A percentile compares a stretch with the other conserved stretches of the same genome.
phyloP scores from a whole-genome alignment of 306 rosid genomes.

The Spatholobus suberectus region DNA sequence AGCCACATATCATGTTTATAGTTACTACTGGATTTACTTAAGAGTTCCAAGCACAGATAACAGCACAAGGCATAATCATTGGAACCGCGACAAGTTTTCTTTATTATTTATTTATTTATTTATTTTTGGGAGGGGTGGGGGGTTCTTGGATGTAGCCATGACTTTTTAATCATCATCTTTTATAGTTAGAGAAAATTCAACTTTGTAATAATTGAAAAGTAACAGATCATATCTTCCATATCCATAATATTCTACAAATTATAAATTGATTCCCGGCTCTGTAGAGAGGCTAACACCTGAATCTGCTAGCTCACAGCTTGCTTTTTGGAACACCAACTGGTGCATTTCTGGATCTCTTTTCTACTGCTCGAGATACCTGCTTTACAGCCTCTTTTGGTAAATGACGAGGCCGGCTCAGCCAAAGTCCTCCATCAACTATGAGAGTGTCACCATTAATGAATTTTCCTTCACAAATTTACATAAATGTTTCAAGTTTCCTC shows the following conservation, averaged over 20 bases:
- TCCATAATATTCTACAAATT: background rate
- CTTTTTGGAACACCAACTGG: constrained; percentile 76
- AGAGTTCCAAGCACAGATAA: background rate
- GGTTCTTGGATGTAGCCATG: background rate
- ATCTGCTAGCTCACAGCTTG: constrained; percentile 59
- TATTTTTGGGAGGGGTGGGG: too few species aligned
- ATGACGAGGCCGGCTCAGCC: constrained; percentile 91
- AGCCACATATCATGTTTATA: background rate
- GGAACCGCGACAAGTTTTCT: background rate
- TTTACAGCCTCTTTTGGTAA: constrained; percentile 78
- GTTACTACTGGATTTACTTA: background rate
- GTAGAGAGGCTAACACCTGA: constrained; percentile 3
- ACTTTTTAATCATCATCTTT: background rate
- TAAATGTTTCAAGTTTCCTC: constrained; percentile 1
- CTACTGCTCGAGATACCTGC: constrained; percentile 79
- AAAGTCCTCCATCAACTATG: constrained; percentile 83
- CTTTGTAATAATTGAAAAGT: background rate
- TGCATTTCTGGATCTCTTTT: constrained; percentile 72
- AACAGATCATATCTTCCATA: background rate
- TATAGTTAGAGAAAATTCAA: background rate
- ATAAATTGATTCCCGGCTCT: background rate
- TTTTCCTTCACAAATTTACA: constrained; percentile 69
- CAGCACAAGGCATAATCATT: background rate
- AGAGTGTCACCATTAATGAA: constrained; percentile 73
- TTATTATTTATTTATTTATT: too few species aligned